phyloP scores from a whole-genome alignment of 441 rosid species.

The Populus hybrid region DNA sequence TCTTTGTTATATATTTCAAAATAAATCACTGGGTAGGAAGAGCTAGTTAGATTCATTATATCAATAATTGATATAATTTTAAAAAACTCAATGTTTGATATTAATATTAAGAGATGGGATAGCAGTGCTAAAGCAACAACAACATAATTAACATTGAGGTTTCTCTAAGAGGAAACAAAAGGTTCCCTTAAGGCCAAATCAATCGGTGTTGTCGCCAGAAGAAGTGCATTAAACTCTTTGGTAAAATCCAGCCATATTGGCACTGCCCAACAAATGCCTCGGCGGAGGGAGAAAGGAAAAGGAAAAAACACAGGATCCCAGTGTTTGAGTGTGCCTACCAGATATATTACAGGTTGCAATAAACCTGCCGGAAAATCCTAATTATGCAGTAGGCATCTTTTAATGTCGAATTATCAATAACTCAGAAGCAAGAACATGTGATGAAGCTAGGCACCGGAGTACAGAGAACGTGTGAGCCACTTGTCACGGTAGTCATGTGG shows the following conservation, averaged over 20 bases:
- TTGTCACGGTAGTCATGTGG: not conserved
- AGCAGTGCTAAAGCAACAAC: too few species aligned
- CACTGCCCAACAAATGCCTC: not conserved
- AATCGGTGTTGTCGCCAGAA: too few species aligned
- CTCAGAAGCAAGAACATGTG: slow-evolving; percentile 21
- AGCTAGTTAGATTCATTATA: not conserved
- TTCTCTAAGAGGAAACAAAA: not conserved
- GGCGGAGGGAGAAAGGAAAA: not conserved
- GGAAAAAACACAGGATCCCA: not conserved
- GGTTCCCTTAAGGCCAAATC: too few species aligned
- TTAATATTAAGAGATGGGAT: not conserved
- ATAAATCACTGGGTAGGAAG: too few species aligned
- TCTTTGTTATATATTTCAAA: too few species aligned
- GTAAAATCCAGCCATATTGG: not conserved
- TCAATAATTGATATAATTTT: not conserved
- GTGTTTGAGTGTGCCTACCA: not conserved
- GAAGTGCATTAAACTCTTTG: too few species aligned
- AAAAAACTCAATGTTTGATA: not conserved
- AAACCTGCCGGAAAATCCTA: not conserved
- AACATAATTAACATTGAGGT: not conserved
- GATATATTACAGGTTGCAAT: not conserved
- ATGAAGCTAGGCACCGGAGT: not conserved
- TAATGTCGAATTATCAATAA: not conserved
- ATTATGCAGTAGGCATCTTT: not conserved
- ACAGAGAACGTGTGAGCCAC: slow-evolving; percentile 14